phyloP scores from a whole-genome alignment of 192 early-diverging fungal genomes.

The Gorgonomyces haynaldii region DNA sequence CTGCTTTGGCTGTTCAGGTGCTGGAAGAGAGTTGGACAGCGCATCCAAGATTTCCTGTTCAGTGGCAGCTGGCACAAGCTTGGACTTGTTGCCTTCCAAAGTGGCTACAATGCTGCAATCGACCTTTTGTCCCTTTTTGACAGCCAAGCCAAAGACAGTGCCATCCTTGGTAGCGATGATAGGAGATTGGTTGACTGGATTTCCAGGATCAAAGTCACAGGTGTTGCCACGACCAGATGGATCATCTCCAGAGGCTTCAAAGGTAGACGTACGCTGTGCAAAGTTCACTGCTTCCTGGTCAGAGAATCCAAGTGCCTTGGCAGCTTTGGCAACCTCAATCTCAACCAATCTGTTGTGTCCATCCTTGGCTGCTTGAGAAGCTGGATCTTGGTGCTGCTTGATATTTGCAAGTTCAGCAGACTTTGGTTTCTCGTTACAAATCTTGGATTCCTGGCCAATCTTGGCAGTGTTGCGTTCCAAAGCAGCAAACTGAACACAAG shows the following conservation, averaged over 20 bases:
- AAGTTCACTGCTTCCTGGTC: slow-evolving; percentile 2
- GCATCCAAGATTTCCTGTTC: neutral
- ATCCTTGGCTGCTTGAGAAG: neutral
- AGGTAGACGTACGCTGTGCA: slow-evolving; percentile 9
- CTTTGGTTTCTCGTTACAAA: slow-evolving; percentile 10
- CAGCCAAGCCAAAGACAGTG: slow-evolving; percentile 2
- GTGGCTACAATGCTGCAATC: slow-evolving; percentile 9
- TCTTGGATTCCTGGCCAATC: neutral
- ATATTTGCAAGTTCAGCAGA: neutral
- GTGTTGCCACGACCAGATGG: slow-evolving; percentile 6
- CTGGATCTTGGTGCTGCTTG: slow-evolving; percentile 11
- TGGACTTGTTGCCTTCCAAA: slow-evolving; percentile 1
- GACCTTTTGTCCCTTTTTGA: slow-evolving; percentile 6
- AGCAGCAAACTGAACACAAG: neutral
- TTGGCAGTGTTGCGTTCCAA: slow-evolving; percentile 6
- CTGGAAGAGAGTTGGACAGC: too few relatives aligned
- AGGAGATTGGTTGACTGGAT: neutral
- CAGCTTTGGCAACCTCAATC: slow-evolving; percentile 5
- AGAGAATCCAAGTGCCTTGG: slow-evolving; percentile 6
- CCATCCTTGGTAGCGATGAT: slow-evolving; percentile 2
- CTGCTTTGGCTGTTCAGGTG: too few relatives aligned
- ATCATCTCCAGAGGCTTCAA: slow-evolving; percentile 9
- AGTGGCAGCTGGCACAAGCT: slow-evolving; percentile 7
- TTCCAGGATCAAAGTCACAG: slow-evolving; percentile 1
- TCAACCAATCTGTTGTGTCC: slow-evolving; percentile 7